Base-by-base conservation (phyloP, 208 protist species). In the Trypanosomatidae sp. region DNA sequence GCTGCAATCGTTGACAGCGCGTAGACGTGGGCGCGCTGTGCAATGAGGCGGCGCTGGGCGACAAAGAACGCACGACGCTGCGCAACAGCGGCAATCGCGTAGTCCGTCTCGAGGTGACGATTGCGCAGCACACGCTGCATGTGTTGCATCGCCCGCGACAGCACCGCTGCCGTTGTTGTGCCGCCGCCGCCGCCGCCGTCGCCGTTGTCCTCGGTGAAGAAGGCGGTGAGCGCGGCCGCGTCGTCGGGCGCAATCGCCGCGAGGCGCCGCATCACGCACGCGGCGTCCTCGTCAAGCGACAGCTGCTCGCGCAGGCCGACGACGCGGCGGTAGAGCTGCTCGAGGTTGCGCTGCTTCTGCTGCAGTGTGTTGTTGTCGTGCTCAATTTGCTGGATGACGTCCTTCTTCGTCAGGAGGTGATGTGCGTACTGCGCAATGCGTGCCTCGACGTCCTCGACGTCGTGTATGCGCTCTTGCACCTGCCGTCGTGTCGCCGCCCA, bases 281-380 rank as follows among this genome's bases (percentile, higher is more conserved):
- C 47, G 15, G 74, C 69, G 7, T 61, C 56, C 4, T 65, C 62
- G 7, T 59, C 50, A 2, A 92, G 64, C 26, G 64, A 59, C 21
- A 92, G 59, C 56, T 87, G 76, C 23, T 75, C 64, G 13, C 66
- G 56, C 49, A 92, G 58, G 15, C 66, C 60, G 16, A 61, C 48
- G 57, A 92, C 62, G 42, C 75, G 68, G 2, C 74, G 67, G 39
- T 82, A 69, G 16, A 92, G 55, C 16, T 48, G 26, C 39, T 72
- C 59, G 18, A 92, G 52, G 52, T 92, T 92, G n/a, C 61, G 46
- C 56, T 89, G 76, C 33, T 74, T 72, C 13, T 66, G 74, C 46
- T 77, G 84, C 32, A 89, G 62, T 8, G 62, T 82, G 65, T 83
- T 92, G 71, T 77, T 86, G 40, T 71, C 64, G 53, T 88, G 76